Percentiles rank a stretch among this genome's conserved stretches.
phyloP scores from a whole-genome alignment of 352 stramenopile species.

The Pythium grandisporangium region DNA sequence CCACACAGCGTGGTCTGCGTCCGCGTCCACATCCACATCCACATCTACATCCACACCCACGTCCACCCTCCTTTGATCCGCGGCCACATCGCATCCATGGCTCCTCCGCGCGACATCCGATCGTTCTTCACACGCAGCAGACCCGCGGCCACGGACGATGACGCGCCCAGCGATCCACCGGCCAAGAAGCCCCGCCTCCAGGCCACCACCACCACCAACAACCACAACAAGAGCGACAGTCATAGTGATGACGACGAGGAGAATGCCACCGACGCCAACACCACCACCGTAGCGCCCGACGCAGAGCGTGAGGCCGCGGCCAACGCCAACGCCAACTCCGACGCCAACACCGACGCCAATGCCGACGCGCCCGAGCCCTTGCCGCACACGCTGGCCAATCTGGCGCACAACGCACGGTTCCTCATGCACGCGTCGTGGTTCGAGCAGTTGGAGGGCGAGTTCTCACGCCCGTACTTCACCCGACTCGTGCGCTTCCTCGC shows the following conservation, averaged over 20 bases:
- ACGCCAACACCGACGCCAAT: not conserved
- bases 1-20: too few relatives aligned
- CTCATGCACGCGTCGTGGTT: conserved; percentile 58
- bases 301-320: not conserved
- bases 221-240: not conserved
- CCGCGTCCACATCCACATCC: conserved; percentile 83
- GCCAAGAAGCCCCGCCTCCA: not conserved
- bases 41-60: too few relatives aligned
- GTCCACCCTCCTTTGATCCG: too few relatives aligned
- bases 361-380: not conserved
- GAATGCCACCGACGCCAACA: too few relatives aligned
- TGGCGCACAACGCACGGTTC: conserved; percentile 19
- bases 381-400: conserved; percentile 22
- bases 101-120: conserved; percentile 33
- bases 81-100: conserved; percentile 3
- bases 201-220: not conserved
- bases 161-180: not conserved
- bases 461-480: conserved; percentile 35
- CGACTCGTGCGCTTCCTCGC: conserved; percentile 34
- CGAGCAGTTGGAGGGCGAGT: conserved; percentile 36
- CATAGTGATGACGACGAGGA: not conserved
- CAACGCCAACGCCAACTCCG: not conserved
- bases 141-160: conserved; percentile 7
- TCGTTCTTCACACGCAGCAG: conserved; percentile 43
- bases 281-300: not conserved